Evolutionary conservation across 768 basidiomycete species (phyloP).

Genomic region (Cystofilobasidium bisporidii): DNA sequence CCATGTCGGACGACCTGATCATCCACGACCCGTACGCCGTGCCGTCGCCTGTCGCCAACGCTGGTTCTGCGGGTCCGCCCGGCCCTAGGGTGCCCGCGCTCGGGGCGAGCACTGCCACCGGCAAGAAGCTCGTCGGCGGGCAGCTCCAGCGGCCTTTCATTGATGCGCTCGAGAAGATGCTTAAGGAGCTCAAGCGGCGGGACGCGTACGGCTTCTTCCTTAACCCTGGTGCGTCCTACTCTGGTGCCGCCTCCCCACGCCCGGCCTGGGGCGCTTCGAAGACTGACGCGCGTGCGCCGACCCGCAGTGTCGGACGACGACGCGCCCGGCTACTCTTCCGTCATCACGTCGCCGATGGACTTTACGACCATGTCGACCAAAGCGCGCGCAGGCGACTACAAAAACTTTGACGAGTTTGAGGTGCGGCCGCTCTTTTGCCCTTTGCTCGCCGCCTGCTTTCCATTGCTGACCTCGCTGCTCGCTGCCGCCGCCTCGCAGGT

Average conservation of each 20-base stretch:
- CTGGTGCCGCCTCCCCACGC: too few relatives aligned
- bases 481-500: constrained; percentile 45
- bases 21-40: not conserved
- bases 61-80: not conserved
- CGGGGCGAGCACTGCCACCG: constrained; percentile 2
- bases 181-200: constrained; percentile 14
- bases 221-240: constrained; percentile 23
- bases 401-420: constrained; percentile 19
- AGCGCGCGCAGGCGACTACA: constrained; percentile 65
- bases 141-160: constrained; percentile 15
- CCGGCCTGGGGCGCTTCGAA: too few relatives aligned
- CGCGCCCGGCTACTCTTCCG: constrained; percentile 49
- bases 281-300: not conserved
- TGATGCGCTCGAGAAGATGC: constrained; percentile 24
- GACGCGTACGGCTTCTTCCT: constrained; percentile 26
- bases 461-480: too few relatives aligned
- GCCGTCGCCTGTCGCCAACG: not conserved
- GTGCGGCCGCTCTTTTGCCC: constrained; percentile 29
- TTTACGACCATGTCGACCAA: constrained; percentile 77
- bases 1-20: not conserved
- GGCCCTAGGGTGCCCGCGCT: not conserved
- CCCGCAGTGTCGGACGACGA: constrained; percentile 19
- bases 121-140: constrained; percentile 22
- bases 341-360: constrained; percentile 94
- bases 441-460: too few relatives aligned